A percentile compares a stretch with the other conserved stretches of the same genome.
Conservation (phyloP, 1,139 yeast genomes). For the Arxiozyma heterogenica region DNA sequence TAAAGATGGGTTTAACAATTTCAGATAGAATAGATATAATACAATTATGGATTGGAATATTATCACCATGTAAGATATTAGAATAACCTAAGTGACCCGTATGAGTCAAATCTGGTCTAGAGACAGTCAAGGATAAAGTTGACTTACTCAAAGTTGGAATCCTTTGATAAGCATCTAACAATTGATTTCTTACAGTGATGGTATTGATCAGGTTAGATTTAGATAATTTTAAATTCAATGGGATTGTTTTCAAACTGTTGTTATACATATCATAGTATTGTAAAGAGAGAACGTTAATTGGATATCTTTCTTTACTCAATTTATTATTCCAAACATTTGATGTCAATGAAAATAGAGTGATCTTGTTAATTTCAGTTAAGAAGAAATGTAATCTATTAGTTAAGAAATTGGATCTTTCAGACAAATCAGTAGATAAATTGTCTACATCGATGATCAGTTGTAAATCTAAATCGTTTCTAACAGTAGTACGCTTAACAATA, state of each 20-base stretch:
- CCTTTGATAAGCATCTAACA: conserved; percentile 2
- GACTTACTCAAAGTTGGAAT: conserved; percentile 9
- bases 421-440: background rate
- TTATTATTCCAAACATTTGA: conserved; percentile 7
- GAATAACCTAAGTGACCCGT: conserved; percentile 6
- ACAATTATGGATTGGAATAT: conserved; percentile 11
- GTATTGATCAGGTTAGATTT: background rate
- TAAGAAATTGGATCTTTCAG: conserved; percentile 1
- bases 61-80: conserved; percentile 4
- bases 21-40: conserved; percentile 7
- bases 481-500: conserved; percentile 10
- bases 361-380: conserved; percentile 8
- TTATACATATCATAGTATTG: conserved; percentile 10
- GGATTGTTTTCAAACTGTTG: conserved; percentile 8
- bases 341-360: conserved; percentile 12
- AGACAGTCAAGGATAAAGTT: conserved; percentile 11
- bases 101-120: conserved; percentile 4
- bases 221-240: conserved; percentile 3
- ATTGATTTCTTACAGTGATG: conserved; percentile 8
- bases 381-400: conserved; percentile 4
- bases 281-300: conserved; percentile 5
- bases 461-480: conserved; percentile 9
- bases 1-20: conserved; percentile 11
- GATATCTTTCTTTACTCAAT: background rate
- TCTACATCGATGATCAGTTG: conserved; percentile 9